phyloP scores from a whole-genome alignment of 352 stramenopile genomes.

The Globisporangium takayamanum region DNA sequence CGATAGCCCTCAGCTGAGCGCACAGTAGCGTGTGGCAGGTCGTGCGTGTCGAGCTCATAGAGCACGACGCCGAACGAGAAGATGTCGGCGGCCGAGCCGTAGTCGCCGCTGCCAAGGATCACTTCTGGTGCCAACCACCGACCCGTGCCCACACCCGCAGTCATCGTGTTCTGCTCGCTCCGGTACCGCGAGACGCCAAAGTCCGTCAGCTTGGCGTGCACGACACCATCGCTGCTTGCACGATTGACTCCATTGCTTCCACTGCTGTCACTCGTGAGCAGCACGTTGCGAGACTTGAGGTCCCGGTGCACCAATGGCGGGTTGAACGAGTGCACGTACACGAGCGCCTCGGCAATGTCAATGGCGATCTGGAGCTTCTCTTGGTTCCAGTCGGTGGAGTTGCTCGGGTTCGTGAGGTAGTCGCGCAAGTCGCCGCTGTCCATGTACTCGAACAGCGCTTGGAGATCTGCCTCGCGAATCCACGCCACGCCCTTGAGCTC shows the following conservation, averaged over 20 bases:
- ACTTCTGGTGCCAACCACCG: slow-evolving; percentile 57
- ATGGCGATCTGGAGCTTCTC: slow-evolving; percentile 14
- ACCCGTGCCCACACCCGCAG: slow-evolving; percentile 33
- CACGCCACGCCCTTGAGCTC: slow-evolving; percentile 36
- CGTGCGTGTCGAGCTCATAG: slow-evolving; percentile 47
- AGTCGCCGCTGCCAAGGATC: slow-evolving; percentile 33
- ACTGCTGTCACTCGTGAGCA: no score
- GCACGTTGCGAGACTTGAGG: slow-evolving; percentile 23
- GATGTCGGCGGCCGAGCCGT: slow-evolving; percentile 44
- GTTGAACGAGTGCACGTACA: slow-evolving; percentile 15
- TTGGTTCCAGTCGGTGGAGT: not conserved
- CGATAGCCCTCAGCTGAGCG: slow-evolving; percentile 23
- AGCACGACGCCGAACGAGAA: slow-evolving; percentile 58
- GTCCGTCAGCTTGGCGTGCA: slow-evolving; percentile 52
- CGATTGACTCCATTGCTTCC: no score
- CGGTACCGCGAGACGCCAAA: slow-evolving; percentile 47
- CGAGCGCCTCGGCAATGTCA: slow-evolving; percentile 16
- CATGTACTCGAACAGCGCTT: slow-evolving; percentile 66
- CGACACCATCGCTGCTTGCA: no score
- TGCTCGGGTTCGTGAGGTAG: slow-evolving; percentile 19
- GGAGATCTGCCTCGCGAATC: slow-evolving; percentile 36
- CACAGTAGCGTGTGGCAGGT: slow-evolving; percentile 40
- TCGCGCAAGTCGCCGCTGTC: slow-evolving; percentile 37
- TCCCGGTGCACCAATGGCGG: slow-evolving; percentile 14
- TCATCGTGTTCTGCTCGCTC: slow-evolving; percentile 45